These are phyloP conservation scores for Gomphus bonarii DNA, from an alignment of 1,284 basidiomycete genomes.

Conservation along the genomic window DNA sequence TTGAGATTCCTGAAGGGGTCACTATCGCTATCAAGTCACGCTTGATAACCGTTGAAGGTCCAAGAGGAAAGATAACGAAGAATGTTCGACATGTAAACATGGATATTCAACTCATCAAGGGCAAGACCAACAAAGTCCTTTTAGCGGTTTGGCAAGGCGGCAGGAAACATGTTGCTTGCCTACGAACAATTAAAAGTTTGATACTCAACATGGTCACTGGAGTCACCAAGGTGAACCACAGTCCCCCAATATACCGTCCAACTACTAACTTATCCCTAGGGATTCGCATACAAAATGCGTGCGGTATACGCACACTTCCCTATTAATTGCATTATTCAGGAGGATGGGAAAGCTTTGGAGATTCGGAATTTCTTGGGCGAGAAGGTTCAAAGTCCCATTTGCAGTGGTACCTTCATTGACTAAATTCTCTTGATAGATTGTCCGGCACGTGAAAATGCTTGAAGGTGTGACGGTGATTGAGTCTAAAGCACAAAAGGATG, in stretches of 20 bases:
- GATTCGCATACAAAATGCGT: conserved; percentile 99
- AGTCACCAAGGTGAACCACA: conserved; percentile 71
- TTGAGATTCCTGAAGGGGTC: conserved; percentile 81
- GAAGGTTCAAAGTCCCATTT: conserved; percentile 47
- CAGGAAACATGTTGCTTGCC: conserved; percentile 97
- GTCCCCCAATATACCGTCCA: neutral
- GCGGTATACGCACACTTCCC: conserved; percentile 99
- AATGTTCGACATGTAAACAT: conserved; percentile 92
- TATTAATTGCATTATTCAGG: conserved; percentile 97
- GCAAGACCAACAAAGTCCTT: conserved; percentile 70
- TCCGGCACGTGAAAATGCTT: conserved; percentile 90
- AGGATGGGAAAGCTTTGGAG: conserved; percentile 71
- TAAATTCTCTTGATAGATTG: conserved; percentile 45
- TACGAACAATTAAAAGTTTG: conserved; percentile 90
- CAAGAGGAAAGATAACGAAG: conserved; percentile 84
- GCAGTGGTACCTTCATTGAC: neutral
- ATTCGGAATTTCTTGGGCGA: conserved; percentile 99
- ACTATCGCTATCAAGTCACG: conserved; percentile 82
- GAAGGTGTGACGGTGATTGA: conserved; percentile 82
- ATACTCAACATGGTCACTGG: conserved; percentile 98
- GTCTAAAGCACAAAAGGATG: conserved; percentile 95
- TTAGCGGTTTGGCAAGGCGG: conserved; percentile 97
- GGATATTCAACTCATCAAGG: conserved; percentile 82
- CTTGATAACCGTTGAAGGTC: conserved; percentile 81
- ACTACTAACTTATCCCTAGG: conserved; percentile 34